A percentile compares a stretch with the other conserved stretches of the same genome.
Conservation (phyloP, 2,329 filamentous ascomycete genomes). For the Monosporascus ibericus region DNA sequence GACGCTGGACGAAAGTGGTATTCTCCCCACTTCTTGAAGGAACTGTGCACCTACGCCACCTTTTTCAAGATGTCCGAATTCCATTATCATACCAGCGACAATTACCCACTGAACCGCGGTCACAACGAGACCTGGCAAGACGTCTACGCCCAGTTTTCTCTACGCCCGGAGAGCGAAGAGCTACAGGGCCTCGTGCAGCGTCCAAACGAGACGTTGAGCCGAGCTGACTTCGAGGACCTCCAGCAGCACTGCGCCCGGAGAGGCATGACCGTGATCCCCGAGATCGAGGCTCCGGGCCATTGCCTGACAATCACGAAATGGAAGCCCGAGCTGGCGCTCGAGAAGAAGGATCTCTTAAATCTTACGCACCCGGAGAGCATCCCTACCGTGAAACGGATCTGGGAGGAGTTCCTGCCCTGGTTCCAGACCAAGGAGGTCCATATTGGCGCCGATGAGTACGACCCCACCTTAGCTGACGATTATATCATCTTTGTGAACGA, state of each 20-base stretch:
- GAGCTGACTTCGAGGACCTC: slow-evolving; percentile 39
- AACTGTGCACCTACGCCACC: slow-evolving; percentile 36
- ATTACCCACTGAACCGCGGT: slow-evolving; percentile 40
- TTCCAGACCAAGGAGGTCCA: slow-evolving; percentile 49
- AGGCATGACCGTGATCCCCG: slow-evolving; percentile 47
- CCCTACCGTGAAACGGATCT: slow-evolving; percentile 44
- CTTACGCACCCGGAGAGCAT: slow-evolving; percentile 46
- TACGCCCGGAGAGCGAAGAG: slow-evolving; percentile 29
- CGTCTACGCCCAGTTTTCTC: slow-evolving; percentile 39
- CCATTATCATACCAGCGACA: slow-evolving; percentile 44
- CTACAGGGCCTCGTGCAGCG: slow-evolving; percentile 36
- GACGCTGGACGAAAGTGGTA: slow-evolving; percentile 40
- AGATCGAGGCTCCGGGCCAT: slow-evolving; percentile 50
- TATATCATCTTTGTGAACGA: slow-evolving; percentile 47
- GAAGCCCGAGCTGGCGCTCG: slow-evolving; percentile 45
- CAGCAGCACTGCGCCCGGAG: slow-evolving; percentile 42
- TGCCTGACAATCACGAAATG: slow-evolving; percentile 47
- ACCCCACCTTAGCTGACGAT: slow-evolving; percentile 35
- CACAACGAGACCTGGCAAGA: slow-evolving; percentile 38
- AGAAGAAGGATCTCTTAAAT: slow-evolving; percentile 42
- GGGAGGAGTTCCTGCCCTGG: slow-evolving; percentile 48
- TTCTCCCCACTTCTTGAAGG: slow-evolving; percentile 32
- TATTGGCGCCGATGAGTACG: slow-evolving; percentile 50
- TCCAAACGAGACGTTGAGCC: slow-evolving; percentile 38
- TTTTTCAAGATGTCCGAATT: slow-evolving; percentile 45